Evolutionary conservation across 352 stramenopile species (phyloP).

Genomic region (Globisporangium heterothallicum): DNA sequence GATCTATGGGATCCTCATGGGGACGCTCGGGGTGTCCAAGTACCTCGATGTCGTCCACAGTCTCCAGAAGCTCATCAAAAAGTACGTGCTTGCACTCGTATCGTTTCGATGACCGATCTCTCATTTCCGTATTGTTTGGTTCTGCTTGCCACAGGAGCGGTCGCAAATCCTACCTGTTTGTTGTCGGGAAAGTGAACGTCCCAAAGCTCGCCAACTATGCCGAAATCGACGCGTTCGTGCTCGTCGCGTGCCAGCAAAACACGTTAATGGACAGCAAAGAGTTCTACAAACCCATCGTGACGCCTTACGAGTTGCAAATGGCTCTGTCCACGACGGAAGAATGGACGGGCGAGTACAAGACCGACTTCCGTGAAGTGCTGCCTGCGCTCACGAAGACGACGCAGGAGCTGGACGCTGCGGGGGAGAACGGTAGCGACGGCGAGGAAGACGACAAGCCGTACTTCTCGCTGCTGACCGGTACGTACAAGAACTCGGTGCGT

Average conservation of each 20-base stretch:
- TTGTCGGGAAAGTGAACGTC: conserved; percentile 96
- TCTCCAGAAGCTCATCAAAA: conserved; percentile 85
- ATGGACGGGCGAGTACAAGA: conserved; percentile 88
- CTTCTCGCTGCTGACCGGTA: conserved; percentile 79
- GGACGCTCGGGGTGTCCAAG: conserved; percentile 89
- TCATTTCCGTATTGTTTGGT: conserved; percentile 1
- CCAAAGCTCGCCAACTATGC: conserved; percentile 97
- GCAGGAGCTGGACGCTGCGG: conserved; percentile 23
- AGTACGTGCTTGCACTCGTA: conserved; percentile 29
- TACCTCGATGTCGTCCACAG: conserved; percentile 91
- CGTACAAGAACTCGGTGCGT: conserved; percentile 46
- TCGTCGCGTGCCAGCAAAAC: conserved; percentile 95
- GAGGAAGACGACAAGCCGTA: conserved; percentile 59
- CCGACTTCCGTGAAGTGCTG: conserved; percentile 78
- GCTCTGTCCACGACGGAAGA: conserved; percentile 81
- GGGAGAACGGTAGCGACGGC: conserved; percentile 7
- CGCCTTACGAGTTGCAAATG: conserved; percentile 93
- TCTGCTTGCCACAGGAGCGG: conserved; percentile 51
- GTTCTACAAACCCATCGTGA: conserved; percentile 92
- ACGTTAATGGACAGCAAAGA: conserved; percentile 91
- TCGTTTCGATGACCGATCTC: background rate
- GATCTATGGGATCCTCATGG: conserved; percentile 96
- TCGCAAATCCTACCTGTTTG: conserved; percentile 95
- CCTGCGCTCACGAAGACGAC: conserved; percentile 40
- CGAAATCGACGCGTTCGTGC: conserved; percentile 96